These are phyloP conservation scores for Tilletia walkeri DNA, from an alignment of 1,284 basidiomycete species.

Conservation along the genomic window DNA sequence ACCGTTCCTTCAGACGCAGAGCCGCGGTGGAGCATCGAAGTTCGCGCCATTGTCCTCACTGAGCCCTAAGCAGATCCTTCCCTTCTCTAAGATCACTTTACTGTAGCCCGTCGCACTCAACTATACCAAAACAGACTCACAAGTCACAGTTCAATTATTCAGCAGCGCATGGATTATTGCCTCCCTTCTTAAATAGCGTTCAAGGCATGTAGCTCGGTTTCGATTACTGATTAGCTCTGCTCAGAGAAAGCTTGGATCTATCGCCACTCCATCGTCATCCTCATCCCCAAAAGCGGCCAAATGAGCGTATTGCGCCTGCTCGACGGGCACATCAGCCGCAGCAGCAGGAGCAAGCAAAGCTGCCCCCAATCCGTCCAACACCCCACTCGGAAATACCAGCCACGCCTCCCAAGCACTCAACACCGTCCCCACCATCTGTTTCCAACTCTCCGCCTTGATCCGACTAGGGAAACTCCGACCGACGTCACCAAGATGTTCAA, in stretches of 20 bases:
- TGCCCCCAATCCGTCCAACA: constrained; percentile 61
- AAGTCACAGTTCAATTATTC: too few relatives aligned
- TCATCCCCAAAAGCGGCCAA: constrained; percentile 35
- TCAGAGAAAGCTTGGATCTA: constrained; percentile 38
- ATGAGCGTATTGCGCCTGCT: too few relatives aligned
- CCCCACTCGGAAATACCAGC: constrained; percentile 70
- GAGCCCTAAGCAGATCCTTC: constrained; percentile 22
- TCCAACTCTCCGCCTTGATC: constrained; percentile 56
- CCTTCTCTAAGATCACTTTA: too few relatives aligned
- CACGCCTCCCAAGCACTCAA: constrained; percentile 94
- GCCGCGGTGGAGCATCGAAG: constrained; percentile 43
- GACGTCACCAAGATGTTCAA: constrained; percentile 42
- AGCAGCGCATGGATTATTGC: too few relatives aligned
- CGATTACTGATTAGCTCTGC: neutral
- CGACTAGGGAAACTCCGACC: constrained; percentile 33
- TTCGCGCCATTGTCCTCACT: constrained; percentile 37
- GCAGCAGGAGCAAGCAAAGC: constrained; percentile 4
- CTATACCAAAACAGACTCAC: too few relatives aligned
- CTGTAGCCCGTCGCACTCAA: too few relatives aligned
- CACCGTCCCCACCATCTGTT: constrained; percentile 77
- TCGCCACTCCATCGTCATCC: constrained; percentile 57
- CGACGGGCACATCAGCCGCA: neutral
- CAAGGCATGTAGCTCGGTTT: neutral
- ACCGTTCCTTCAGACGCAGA: constrained; percentile 32
- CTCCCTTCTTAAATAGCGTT: too few relatives aligned